phyloP scores from a whole-genome alignment of 306 rosid genomes.

The Corylus americana region DNA sequence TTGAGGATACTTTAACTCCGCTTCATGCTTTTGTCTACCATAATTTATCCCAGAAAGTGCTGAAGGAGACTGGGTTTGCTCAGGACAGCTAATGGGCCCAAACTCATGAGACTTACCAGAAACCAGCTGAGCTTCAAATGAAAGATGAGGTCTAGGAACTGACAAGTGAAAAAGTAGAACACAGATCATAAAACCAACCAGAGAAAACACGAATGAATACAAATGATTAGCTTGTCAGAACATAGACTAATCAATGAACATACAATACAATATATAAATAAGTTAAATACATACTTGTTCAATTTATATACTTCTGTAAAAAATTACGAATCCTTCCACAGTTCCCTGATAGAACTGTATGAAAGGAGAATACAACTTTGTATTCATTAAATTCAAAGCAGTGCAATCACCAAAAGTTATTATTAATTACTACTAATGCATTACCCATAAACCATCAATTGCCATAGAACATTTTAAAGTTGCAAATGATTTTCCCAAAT shows the following conservation, averaged over 20 bases:
- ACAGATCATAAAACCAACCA: slow-evolving; percentile 28
- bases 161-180: slow-evolving; percentile 36
- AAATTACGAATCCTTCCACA: background rate
- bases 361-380: background rate
- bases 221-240: background rate
- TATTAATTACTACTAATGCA: background rate
- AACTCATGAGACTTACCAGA: slow-evolving; percentile 87
- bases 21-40: slow-evolving; percentile 92
- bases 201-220: background rate
- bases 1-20: slow-evolving; percentile 85
- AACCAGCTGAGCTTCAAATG: slow-evolving; percentile 96
- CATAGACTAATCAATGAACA: slow-evolving; percentile 4
- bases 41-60: slow-evolving; percentile 47
- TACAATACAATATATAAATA: background rate
- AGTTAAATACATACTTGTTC: background rate
- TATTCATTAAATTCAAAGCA: background rate
- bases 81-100: slow-evolving; percentile 75
- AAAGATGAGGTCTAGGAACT: slow-evolving; percentile 96
- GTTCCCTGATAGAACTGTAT: background rate
- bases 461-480: background rate
- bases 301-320: background rate
- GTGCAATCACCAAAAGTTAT: background rate
- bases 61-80: slow-evolving; percentile 59
- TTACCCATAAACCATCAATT: background rate
- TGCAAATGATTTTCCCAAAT: background rate